phyloP scores from a whole-genome alignment of 805 yeast species.

The Suhomyces sp. region DNA sequence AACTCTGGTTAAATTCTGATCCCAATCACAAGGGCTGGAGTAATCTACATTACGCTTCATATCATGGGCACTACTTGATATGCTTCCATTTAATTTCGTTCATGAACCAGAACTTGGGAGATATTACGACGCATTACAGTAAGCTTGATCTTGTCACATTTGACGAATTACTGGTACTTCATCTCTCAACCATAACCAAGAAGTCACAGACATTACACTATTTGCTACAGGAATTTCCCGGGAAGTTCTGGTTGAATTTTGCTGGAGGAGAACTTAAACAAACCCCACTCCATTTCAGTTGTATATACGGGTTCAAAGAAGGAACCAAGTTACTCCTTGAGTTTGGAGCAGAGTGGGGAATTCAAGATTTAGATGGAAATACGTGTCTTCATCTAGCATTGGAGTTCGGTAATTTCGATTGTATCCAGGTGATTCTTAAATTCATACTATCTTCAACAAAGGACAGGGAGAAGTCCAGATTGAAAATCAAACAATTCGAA shows the following conservation, averaged over 20 bases:
- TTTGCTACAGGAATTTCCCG: conserved; percentile 51
- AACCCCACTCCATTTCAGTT: conserved; percentile 71
- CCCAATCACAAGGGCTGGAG: conserved; percentile 73
- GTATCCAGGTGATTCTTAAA: conserved; percentile 32
- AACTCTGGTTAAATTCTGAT: conserved; percentile 65
- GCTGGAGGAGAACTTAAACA: conserved; percentile 45
- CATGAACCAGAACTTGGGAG: conserved; percentile 31
- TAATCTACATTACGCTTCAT: conserved; percentile 78
- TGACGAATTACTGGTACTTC: conserved; percentile 64
- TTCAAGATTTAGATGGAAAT: conserved; percentile 32
- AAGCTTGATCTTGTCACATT: conserved; percentile 46
- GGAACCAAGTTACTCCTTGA: conserved; percentile 65
- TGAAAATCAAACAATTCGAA: conserved; percentile 52
- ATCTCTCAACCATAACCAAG: conserved; percentile 57
- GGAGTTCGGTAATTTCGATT: conserved; percentile 61
- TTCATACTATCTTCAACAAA: conserved; percentile 9
- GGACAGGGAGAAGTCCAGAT: conserved; percentile 15
- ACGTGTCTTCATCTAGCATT: conserved; percentile 45
- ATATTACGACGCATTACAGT: conserved; percentile 16
- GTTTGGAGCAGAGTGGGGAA: conserved; percentile 57
- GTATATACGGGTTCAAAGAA: conserved; percentile 56
- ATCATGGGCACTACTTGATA: conserved; percentile 65
- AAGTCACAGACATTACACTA: conserved; percentile 74
- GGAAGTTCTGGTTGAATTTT: conserved; percentile 52
- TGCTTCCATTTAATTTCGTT: conserved; percentile 56